Conservation (phyloP, 2,329 filamentous ascomycete species). For the Dissoconium aciculare region DNA sequence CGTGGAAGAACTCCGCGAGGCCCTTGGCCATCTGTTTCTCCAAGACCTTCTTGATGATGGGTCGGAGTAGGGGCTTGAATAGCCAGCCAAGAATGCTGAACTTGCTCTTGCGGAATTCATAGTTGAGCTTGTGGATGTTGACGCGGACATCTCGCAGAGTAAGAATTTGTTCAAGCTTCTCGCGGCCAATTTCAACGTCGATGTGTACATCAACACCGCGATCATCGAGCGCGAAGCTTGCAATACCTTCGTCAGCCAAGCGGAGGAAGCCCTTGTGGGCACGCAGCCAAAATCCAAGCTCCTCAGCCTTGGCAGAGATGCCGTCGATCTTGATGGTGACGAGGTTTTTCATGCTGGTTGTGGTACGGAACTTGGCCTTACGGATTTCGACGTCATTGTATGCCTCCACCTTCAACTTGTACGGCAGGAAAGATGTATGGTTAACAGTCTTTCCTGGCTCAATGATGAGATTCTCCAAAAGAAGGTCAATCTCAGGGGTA, state of each 20-base stretch:
- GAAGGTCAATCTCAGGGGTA: constrained; percentile 65
- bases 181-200: constrained; percentile 68
- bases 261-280: constrained; percentile 61
- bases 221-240: constrained; percentile 71
- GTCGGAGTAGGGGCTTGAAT: constrained; percentile 68
- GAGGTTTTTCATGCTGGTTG: constrained; percentile 48
- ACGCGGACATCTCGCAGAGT: constrained; percentile 62
- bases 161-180: constrained; percentile 66
- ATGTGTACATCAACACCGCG: constrained; percentile 75
- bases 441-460: constrained; percentile 78
- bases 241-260: constrained; percentile 69
- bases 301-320: constrained; percentile 67
- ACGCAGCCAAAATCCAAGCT: constrained; percentile 80
- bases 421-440: constrained; percentile 75
- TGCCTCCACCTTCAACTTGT: constrained; percentile 64
- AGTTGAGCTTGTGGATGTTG: constrained; percentile 73
- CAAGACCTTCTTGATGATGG: constrained; percentile 62
- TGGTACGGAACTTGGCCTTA: constrained; percentile 59
- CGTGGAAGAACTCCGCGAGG: constrained; percentile 54
- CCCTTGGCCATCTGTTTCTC: constrained; percentile 62
- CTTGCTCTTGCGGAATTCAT: constrained; percentile 57
- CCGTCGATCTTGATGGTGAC: constrained; percentile 69
- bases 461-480: constrained; percentile 80
- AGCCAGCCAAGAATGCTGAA: constrained; percentile 69
- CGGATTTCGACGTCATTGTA: constrained; percentile 76